Percentiles rank a stretch among this genome's conserved stretches.
Evolutionary conservation across 768 basidiomycete genomes (phyloP).

Genomic region (Hydnum rufescens): DNA sequence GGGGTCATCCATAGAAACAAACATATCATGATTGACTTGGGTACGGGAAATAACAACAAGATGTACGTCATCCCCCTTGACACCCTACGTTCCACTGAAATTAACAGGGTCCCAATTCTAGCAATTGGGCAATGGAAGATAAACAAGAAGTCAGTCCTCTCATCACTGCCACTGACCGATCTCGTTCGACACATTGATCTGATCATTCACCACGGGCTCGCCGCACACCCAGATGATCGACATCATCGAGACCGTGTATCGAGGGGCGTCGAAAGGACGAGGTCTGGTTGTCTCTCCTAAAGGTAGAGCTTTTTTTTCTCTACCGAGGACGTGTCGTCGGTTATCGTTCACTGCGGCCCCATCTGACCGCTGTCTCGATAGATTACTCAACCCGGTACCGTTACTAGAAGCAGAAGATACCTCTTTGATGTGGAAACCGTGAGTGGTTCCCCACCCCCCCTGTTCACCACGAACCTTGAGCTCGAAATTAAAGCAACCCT

Average conservation of each 20-base stretch:
- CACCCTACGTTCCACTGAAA: background rate
- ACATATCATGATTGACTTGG: slow-evolving; percentile 99
- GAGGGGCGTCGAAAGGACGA: slow-evolving; percentile 92
- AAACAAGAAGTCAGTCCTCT: slow-evolving; percentile 67
- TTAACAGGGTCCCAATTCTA: slow-evolving; percentile 16
- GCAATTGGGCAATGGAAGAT: slow-evolving; percentile 98
- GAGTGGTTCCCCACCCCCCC: no score
- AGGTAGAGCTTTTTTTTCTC: slow-evolving; percentile 50
- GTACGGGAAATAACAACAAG: slow-evolving; percentile 99
- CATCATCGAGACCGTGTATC: slow-evolving; percentile 94
- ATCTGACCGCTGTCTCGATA: no score
- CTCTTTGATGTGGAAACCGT: no score
- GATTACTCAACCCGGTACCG: no score
- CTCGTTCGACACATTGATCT: no score
- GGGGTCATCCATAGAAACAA: slow-evolving; percentile 45
- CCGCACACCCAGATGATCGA: slow-evolving; percentile 99
- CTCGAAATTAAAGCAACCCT: no score
- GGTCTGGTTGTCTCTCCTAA: slow-evolving; percentile 95
- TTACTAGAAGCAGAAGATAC: no score
- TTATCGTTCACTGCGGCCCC: no score
- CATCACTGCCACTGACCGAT: background rate
- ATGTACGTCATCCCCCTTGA: slow-evolving; percentile 39
- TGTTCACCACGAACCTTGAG: no score
- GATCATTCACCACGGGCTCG: no score
- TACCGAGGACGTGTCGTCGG: no score